Conservation (phyloP, 177 flowering plant species). For the Vitis hybrid region DNA sequence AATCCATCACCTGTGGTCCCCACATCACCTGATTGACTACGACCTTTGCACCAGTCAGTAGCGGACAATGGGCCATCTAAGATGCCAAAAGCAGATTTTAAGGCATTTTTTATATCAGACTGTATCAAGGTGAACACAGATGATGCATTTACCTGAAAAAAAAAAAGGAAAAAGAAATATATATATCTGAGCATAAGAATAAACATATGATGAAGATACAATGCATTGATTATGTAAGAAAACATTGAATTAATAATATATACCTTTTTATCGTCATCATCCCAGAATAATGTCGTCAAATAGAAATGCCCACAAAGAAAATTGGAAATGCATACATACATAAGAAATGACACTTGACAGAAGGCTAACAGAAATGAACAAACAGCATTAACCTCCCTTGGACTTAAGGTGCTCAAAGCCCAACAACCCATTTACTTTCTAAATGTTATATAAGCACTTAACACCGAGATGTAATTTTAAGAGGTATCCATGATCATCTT, state of each 20-base stretch:
- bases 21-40: constrained; percentile 57
- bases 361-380: neutral
- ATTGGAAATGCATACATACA: neutral
- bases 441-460: no score
- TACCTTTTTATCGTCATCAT: no score
- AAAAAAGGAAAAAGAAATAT: neutral
- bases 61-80: constrained; percentile 89
- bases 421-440: neutral
- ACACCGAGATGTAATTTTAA: neutral
- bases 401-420: neutral
- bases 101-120: constrained; percentile 80
- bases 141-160: constrained; percentile 74
- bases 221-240: neutral
- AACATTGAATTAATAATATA: neutral
- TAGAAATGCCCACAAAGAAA: neutral
- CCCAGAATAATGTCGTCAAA: neutral
- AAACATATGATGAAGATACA: neutral
- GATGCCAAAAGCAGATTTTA: constrained; percentile 81
- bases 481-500: neutral
- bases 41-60: constrained; percentile 92
- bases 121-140: constrained; percentile 81
- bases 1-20: constrained; percentile 59
- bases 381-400: neutral
- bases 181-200: neutral
- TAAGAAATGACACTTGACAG: neutral